Conservation (phyloP, 768 basidiomycete genomes). For the Macrocybe gigantea region DNA sequence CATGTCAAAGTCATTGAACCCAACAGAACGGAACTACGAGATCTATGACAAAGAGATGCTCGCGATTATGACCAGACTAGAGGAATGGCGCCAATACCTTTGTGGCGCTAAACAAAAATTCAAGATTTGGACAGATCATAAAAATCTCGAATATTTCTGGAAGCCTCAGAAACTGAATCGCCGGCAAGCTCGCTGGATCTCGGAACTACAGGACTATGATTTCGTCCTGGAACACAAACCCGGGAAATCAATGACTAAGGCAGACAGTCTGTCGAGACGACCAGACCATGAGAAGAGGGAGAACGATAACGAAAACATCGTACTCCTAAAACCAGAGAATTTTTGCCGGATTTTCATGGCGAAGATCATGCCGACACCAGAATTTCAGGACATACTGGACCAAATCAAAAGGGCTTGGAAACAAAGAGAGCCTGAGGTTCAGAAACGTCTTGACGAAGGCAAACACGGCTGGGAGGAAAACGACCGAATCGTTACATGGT, state of each 20-base stretch:
- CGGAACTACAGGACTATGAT: slow-evolving; percentile 1
- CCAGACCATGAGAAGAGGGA: slow-evolving; percentile 9
- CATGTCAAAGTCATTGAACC: slow-evolving; percentile 22
- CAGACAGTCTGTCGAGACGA: slow-evolving; percentile 5
- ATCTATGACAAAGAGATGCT: slow-evolving; percentile 42
- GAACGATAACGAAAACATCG: slow-evolving; percentile 5
- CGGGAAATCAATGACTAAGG: slow-evolving; percentile 2
- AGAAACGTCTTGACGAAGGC: not conserved
- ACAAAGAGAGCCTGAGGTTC: not conserved
- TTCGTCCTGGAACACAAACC: slow-evolving; percentile 1
- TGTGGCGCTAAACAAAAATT: not conserved
- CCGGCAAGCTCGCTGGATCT: slow-evolving; percentile 7
- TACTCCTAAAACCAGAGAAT: slow-evolving; percentile 1
- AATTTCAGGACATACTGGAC: not conserved
- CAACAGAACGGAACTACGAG: slow-evolving; percentile 38
- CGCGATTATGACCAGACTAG: slow-evolving; percentile 34
- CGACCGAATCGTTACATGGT: not conserved
- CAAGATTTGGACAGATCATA: slow-evolving; percentile 13
- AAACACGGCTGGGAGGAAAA: not conserved
- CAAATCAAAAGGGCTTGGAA: not conserved
- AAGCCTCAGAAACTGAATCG: slow-evolving; percentile 20
- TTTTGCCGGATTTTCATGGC: not conserved
- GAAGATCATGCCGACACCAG: not conserved
- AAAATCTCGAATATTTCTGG: slow-evolving; percentile 12
- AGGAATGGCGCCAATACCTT: slow-evolving; percentile 15